phyloP scores from a whole-genome alignment of 441 rosid genomes.

The Adansonia rubrostipa region DNA sequence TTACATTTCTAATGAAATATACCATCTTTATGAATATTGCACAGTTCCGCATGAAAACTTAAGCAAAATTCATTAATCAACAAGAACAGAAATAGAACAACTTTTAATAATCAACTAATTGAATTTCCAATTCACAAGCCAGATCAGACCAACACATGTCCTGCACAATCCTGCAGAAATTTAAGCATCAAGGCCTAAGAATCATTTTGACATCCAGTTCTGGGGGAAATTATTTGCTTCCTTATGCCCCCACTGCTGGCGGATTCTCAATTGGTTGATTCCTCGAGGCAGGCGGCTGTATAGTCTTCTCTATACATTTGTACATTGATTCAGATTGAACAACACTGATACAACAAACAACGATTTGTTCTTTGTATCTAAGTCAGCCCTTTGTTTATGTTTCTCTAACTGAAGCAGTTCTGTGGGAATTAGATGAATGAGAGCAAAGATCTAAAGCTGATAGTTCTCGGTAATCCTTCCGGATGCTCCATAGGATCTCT shows the following conservation, averaged over 20 bases:
- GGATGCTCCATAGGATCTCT: constrained; percentile 84
- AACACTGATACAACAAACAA: not conserved
- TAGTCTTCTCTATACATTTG: not conserved
- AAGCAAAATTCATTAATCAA: not conserved
- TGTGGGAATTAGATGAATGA: constrained; percentile 41
- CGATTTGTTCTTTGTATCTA: not conserved
- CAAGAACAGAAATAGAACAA: not conserved
- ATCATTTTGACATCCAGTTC: not conserved
- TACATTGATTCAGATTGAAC: not conserved
- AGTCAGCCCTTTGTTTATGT: constrained; percentile 21
- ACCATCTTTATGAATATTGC: not conserved
- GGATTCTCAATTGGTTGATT: not conserved
- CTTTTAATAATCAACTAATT: not conserved
- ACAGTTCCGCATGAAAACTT: not conserved
- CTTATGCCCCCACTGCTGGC: not conserved
- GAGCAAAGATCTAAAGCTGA: constrained; percentile 41
- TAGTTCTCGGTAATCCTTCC: constrained; percentile 75
- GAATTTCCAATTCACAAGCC: constrained; percentile 4
- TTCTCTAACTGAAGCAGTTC: constrained; percentile 35
- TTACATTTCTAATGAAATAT: too few relatives aligned
- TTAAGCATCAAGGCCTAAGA: not conserved
- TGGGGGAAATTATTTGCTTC: not conserved
- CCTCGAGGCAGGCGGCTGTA: not conserved
- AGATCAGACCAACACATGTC: not conserved
- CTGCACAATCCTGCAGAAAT: not conserved